These are phyloP conservation scores for Viola pubescens DNA, from an alignment of 441 rosid species.

Conservation along the genomic window DNA sequence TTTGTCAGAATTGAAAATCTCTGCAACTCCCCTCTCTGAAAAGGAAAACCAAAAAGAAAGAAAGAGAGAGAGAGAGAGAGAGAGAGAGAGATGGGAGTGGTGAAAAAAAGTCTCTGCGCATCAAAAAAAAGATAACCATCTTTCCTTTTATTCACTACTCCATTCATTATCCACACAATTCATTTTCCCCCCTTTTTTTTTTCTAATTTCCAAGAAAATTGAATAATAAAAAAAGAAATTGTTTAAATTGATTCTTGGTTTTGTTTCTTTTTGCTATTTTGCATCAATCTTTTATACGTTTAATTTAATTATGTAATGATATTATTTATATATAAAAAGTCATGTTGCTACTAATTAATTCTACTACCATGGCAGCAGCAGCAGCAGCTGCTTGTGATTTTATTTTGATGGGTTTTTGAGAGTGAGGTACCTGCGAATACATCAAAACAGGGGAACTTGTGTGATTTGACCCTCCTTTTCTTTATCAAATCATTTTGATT, in stretches of 20 bases:
- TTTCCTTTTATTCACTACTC: slow-evolving; percentile 26
- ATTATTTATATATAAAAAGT: no score
- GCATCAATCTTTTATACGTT: no score
- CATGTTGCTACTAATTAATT: background rate
- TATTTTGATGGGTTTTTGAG: slow-evolving; percentile 11
- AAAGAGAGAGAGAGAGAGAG: slow-evolving; percentile 31
- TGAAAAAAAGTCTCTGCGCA: no score
- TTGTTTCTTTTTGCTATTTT: no score
- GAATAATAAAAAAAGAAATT: background rate
- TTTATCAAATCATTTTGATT: slow-evolving; percentile 29
- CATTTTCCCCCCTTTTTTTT: slow-evolving; percentile 3
- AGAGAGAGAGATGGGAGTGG: slow-evolving; percentile 18
- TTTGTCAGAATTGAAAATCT: slow-evolving; percentile 56
- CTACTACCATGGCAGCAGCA: background rate
- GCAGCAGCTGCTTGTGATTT: background rate
- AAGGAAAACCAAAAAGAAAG: slow-evolving; percentile 21
- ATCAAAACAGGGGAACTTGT: slow-evolving; percentile 28
- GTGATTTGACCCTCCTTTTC: slow-evolving; percentile 39
- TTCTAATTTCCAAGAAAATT: background rate
- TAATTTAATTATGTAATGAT: no score
- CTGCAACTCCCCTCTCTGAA: slow-evolving; percentile 45
- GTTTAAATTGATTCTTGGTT: no score
- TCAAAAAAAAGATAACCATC: slow-evolving; percentile 51
- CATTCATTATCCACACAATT: slow-evolving; percentile 27
- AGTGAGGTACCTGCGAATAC: slow-evolving; percentile 36